A percentile compares a stretch with the other conserved stretches of the same genome.
These are phyloP conservation scores for Penicillium sp. DNA, from an alignment of 2,329 filamentous ascomycete genomes.

Conservation along the genomic window DNA sequence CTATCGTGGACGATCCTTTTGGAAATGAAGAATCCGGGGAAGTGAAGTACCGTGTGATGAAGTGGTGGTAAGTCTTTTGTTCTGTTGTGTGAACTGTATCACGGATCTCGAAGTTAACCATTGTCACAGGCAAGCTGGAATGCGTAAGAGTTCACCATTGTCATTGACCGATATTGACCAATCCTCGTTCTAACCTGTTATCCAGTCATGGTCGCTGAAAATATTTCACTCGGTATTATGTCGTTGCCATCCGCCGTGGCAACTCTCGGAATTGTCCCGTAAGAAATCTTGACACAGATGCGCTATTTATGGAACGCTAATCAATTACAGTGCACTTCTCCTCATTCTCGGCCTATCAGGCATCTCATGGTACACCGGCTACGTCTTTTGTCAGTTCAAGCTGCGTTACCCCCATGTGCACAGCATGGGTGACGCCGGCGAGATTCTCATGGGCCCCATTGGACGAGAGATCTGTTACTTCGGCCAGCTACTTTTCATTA, in stretches of 20 bases:
- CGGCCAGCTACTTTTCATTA: constrained; percentile 62
- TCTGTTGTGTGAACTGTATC: not conserved
- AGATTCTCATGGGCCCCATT: constrained; percentile 59
- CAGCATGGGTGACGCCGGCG: constrained; percentile 67
- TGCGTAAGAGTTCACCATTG: constrained; percentile 30
- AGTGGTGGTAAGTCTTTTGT: constrained; percentile 38
- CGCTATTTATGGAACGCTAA: constrained; percentile 1
- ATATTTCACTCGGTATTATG: constrained; percentile 57
- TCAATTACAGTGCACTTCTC: constrained; percentile 39
- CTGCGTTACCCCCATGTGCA: constrained; percentile 57
- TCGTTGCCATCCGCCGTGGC: constrained; percentile 56
- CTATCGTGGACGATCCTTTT: constrained; percentile 31
- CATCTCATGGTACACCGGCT: constrained; percentile 59
- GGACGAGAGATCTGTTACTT: constrained; percentile 62
- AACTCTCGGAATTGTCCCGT: constrained; percentile 54
- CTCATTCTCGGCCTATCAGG: constrained; percentile 54
- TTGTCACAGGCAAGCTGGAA: constrained; percentile 39
- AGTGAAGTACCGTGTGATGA: constrained; percentile 52
- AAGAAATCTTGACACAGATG: constrained; percentile 15
- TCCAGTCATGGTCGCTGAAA: constrained; percentile 58
- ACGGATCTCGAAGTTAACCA: not conserved
- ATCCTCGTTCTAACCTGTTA: not conserved
- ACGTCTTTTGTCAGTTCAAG: constrained; percentile 60
- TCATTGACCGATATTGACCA: not conserved
- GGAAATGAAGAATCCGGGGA: constrained; percentile 39